Evolutionary conservation across 305 asterid species (phyloP), one percentile per base, ranked within the genome.

Genomic region (Coffea humblotiana): DNA sequence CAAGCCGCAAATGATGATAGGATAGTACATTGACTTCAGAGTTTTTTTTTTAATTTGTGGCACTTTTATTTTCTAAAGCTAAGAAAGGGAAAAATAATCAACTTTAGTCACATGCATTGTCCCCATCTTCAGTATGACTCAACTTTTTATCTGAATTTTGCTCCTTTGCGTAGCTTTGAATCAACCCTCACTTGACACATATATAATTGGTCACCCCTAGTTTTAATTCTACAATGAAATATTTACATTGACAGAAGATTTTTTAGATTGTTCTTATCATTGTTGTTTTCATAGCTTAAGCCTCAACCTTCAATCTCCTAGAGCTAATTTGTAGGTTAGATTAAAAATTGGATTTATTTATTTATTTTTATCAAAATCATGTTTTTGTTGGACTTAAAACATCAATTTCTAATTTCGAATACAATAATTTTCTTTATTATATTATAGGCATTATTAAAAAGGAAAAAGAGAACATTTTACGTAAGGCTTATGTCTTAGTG

Each of bases 41-140:
- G 54, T 18, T 23, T 37, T 70, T 70, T 6, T 70, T 21, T 21
- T 7, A 0, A 0, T 40, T 43, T 21, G 8, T 19, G 11, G 19
- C 15, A 13, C 35, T 68, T 68, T 8, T 25, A 8, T 27, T 6
- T 12, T 12, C 25, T 19, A 58, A 58, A 40, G 23, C 19, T 6
- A 40, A 68, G 51, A 37, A 40, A 67, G 27, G 51, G n/a, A 37
- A 16, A 40, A 37, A 45, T 71, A 23, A 3, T 47, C 25, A 37
- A 21, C 74, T 71, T 71, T 71, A 45, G 56, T 71, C 35, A 71
- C 74, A 71, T 71, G 74, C 74, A 9, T 8, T n/a, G 74, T 23
- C 58, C 25, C n/a, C 35, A n/a, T 64, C 35, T 52, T 21, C 43
- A 8, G 9, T 23, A 45, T 71, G 56, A 3, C 18, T 64, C 3